Base-by-base conservation (phyloP, 176 grass and related monocot genomes). In the Oryza coarctata region DNA sequence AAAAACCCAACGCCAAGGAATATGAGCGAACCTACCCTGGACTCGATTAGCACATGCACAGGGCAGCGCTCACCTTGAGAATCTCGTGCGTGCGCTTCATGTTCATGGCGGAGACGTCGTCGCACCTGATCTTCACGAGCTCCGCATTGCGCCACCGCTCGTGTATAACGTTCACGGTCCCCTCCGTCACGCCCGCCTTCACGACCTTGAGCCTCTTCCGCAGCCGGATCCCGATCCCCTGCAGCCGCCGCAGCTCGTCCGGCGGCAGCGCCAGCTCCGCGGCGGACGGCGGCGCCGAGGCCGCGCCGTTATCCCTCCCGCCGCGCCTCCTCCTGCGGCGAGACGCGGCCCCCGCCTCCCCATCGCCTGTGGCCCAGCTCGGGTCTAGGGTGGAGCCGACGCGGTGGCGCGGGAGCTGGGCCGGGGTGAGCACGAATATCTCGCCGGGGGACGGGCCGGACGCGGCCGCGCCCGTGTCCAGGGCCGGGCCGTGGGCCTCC, bases 11-110 rank as follows among this genome's bases (percentile, higher is more conserved):
- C 23, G 14, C 55, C 20, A 36, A 6, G 35, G 35, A 36, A 6
- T 43, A 43, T 43, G 9, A 0, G 9, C 10, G 27, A 36, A 61
- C 68, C 13, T 41, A 15, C 14, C 12, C 9, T 73, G 45, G 44
- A 47, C 74, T 67, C 25, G 12, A 52, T 47, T 7, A 82, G 39
- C 30, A 87, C 12, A 30, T 71, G 20, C 14, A 49, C 58, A 57
- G 13, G 22, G 28, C 14, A 87, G 64, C 43, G 49, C 71, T 81
- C 72, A 97, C 94, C 94, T 98, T 92, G 22, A 95, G 68, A 13
- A 88, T 94, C 82, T 94, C 86, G 84, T 98, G 95, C 3, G 95
- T 98, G 83, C 88, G 88, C 87, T 77, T 89, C 95, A 98, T 98
- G 77, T 98, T 98, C 83, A 95, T 89, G 41, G 90, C 80, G 73